Conservation (phyloP, 345 rosid species). For the Conringia planisiliqua region DNA sequence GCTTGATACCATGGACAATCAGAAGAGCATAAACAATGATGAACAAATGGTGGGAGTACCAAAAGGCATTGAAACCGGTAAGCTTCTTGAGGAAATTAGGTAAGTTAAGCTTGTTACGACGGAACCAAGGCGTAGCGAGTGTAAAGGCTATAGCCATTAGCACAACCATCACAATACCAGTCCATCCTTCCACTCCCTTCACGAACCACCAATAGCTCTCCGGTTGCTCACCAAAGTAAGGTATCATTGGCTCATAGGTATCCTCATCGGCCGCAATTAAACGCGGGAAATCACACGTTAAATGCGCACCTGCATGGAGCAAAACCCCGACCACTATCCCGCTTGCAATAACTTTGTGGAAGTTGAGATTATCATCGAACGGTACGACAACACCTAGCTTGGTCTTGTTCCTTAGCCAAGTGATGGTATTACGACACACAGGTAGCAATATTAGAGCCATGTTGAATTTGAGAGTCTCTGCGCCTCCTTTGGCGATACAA, state of each 20-base stretch:
- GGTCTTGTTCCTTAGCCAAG: conserved; percentile 90
- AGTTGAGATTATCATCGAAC: conserved; percentile 81
- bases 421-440: conserved; percentile 81
- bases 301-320: conserved; percentile 66
- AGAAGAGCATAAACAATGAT: conserved; percentile 77
- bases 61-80: conserved; percentile 88
- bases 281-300: conserved; percentile 80
- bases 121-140: conserved; percentile 84
- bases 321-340: conserved; percentile 62
- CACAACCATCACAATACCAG: conserved; percentile 73
- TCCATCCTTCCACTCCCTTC: conserved; percentile 72
- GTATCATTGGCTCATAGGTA: conserved; percentile 52
- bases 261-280: conserved; percentile 57
- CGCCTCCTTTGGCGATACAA: conserved; percentile 82
- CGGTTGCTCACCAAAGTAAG: conserved; percentile 66
- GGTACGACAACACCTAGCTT: conserved; percentile 68
- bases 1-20: conserved; percentile 67
- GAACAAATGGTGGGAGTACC: conserved; percentile 87
- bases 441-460: conserved; percentile 84
- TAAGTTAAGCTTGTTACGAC: conserved; percentile 67
- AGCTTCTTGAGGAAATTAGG: conserved; percentile 68
- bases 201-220: conserved; percentile 70
- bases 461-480: conserved; percentile 81
- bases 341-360: conserved; percentile 77
- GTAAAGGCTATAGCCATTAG: conserved; percentile 80